Conservation (phyloP, 2,329 filamentous ascomycete species). For the Aspergillus latus region DNA sequence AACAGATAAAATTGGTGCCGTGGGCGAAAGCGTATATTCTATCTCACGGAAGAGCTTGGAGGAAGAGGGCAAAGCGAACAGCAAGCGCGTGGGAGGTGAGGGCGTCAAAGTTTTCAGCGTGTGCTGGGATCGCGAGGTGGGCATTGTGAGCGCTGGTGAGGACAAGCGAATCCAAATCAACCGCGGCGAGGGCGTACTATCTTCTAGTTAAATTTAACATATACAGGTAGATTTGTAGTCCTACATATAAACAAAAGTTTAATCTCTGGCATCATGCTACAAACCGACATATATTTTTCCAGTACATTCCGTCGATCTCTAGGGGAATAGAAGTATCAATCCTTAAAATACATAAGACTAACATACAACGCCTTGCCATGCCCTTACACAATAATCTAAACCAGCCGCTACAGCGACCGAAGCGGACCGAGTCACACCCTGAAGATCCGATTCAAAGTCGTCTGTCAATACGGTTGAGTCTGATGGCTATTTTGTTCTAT, state of each 20-base stretch:
- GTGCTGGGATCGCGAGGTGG: constrained; percentile 79
- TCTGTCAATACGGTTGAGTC: constrained; percentile 60
- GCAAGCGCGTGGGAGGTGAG: constrained; percentile 67
- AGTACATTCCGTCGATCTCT: constrained; percentile 20
- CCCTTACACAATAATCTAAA: constrained; percentile 18
- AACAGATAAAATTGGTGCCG: constrained; percentile 59
- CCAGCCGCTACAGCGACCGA: constrained; percentile 25
- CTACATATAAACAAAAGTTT: constrained; percentile 33
- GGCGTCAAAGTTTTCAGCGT: constrained; percentile 89
- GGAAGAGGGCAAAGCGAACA: constrained; percentile 59
- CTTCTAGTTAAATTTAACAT: constrained; percentile 29
- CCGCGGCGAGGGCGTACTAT: constrained; percentile 56
- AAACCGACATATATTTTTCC: constrained; percentile 19
- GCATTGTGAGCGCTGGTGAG: constrained; percentile 88
- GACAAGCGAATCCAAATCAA: constrained; percentile 96
- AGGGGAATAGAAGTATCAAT: constrained; percentile 12
- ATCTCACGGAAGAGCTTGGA: constrained; percentile 73
- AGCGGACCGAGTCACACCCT: constrained; percentile 16
- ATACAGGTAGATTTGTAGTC: constrained; percentile 31
- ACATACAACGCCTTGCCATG: constrained; percentile 22
- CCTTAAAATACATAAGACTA: constrained; percentile 13
- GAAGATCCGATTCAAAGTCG: constrained; percentile 34
- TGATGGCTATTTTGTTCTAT: constrained; percentile 59
- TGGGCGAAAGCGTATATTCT: constrained; percentile 72
- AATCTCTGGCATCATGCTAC: constrained; percentile 9